These are phyloP conservation scores for Xylaria arbuscula DNA, from an alignment of 2,329 filamentous ascomycete genomes.

Conservation along the genomic window DNA sequence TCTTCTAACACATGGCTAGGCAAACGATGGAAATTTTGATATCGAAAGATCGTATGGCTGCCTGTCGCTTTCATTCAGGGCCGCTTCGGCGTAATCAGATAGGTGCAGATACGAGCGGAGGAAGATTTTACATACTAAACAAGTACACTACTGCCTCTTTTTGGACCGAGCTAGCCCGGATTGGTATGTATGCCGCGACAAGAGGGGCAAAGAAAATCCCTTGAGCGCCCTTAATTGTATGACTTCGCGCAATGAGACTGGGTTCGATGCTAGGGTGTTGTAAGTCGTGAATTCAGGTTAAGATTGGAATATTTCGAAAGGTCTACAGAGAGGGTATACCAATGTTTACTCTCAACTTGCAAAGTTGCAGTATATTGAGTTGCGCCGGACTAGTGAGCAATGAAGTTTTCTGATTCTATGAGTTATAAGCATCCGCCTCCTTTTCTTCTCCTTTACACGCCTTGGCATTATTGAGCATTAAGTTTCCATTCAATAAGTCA, in stretches of 20 bases:
- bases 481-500: background rate
- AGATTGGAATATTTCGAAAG: background rate
- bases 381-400: background rate
- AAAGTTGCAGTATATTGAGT: background rate
- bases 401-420: background rate
- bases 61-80: conserved; percentile 13
- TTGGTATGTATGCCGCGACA: background rate
- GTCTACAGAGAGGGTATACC: background rate
- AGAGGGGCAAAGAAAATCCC: background rate
- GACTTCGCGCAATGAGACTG: background rate
- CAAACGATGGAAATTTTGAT: background rate
- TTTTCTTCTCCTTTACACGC: background rate
- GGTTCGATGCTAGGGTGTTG: background rate
- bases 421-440: background rate
- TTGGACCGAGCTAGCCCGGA: background rate
- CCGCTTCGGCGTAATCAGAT: background rate
- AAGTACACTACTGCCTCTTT: background rate
- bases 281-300: background rate
- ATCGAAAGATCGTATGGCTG: background rate
- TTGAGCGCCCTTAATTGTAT: background rate
- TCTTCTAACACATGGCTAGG: background rate
- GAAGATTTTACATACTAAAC: no score
- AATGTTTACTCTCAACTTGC: background rate
- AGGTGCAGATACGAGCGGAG: background rate
- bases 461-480: background rate